Percentiles rank a stretch among this genome's conserved stretches.
phyloP scores from a whole-genome alignment of 441 rosid genomes.

The Populus trichocarpa region DNA sequence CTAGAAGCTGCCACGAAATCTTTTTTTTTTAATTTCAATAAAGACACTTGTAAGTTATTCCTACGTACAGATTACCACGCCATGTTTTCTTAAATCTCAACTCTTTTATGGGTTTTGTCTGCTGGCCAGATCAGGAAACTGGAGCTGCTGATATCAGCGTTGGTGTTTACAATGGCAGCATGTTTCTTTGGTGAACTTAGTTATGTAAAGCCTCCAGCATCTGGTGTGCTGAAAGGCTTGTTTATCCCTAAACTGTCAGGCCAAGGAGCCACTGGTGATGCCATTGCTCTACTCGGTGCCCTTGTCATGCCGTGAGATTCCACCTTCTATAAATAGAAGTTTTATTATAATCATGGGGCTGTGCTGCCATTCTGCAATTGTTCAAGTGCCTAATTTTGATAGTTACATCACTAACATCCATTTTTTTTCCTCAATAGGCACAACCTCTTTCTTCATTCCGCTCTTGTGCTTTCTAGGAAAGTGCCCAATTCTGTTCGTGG shows the following conservation, averaged over 20 bases:
- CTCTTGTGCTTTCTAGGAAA: slow-evolving; percentile 61
- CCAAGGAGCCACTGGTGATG: slow-evolving; percentile 49
- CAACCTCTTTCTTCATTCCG: slow-evolving; percentile 68
- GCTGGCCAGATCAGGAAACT: slow-evolving; percentile 53
- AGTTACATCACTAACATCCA: neutral
- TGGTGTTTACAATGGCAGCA: slow-evolving; percentile 65
- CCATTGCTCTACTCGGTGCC: slow-evolving; percentile 67
- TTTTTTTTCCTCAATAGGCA: slow-evolving; percentile 32
- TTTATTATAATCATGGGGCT: too few species aligned
- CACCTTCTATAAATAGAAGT: neutral
- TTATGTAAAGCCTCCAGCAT: slow-evolving; percentile 52
- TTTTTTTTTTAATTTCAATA: neutral
- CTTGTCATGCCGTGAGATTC: slow-evolving; percentile 63
- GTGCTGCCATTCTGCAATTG: too few species aligned
- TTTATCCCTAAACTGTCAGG: slow-evolving; percentile 56
- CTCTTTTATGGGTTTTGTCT: neutral
- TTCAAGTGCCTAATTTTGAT: neutral
- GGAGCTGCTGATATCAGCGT: slow-evolving; percentile 46
- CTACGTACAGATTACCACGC: too few species aligned
- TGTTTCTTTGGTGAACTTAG: slow-evolving; percentile 72
- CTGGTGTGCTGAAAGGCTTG: slow-evolving; percentile 53
- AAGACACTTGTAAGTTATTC: neutral
- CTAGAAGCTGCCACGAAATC: neutral
- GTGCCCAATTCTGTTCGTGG: slow-evolving; percentile 48
- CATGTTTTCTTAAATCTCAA: neutral